Percentiles rank a stretch among this genome's conserved stretches.
phyloP scores from a whole-genome alignment of 495 filamentous ascomycete genomes.

The Hypoxylon perforatum region DNA sequence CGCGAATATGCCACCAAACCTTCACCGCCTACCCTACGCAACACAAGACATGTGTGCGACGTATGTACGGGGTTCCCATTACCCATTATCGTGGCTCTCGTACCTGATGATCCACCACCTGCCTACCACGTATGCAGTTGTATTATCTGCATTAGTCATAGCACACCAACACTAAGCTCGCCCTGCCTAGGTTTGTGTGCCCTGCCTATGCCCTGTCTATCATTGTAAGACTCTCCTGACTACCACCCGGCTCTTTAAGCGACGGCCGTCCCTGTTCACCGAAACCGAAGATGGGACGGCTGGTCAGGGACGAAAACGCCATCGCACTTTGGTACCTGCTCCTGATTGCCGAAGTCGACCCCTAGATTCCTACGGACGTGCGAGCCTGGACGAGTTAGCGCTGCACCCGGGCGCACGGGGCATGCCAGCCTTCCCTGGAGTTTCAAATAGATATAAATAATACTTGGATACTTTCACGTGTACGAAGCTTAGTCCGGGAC shows the following conservation, averaged over 20 bases:
- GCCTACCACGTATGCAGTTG: slow-evolving; percentile 40
- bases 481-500: neutral
- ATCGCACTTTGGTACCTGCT: slow-evolving; percentile 11
- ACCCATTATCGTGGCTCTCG: slow-evolving; percentile 44
- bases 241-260: slow-evolving; percentile 2
- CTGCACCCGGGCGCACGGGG: slow-evolving; percentile 16
- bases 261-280: slow-evolving; percentile 23
- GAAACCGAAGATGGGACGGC: slow-evolving; percentile 8
- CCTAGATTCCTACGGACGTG: slow-evolving; percentile 11
- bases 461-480: slow-evolving; percentile 15
- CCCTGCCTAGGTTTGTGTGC: slow-evolving; percentile 29
- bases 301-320: slow-evolving; percentile 20
- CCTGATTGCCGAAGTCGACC: slow-evolving; percentile 6
- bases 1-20: slow-evolving; percentile 32
- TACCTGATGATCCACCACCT: slow-evolving; percentile 44
- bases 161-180: slow-evolving; percentile 22
- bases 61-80: slow-evolving; percentile 23
- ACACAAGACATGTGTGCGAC: slow-evolving; percentile 27
- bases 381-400: slow-evolving; percentile 3
- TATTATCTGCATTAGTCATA: slow-evolving; percentile 42
- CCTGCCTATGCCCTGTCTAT: slow-evolving; percentile 1
- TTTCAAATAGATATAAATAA: slow-evolving; percentile 24
- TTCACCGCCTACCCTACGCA: slow-evolving; percentile 35
- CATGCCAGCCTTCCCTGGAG: slow-evolving; percentile 2
- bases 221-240: slow-evolving; percentile 29